Conservation (phyloP, 768 basidiomycete species). For the Suillus occidentalis region DNA sequence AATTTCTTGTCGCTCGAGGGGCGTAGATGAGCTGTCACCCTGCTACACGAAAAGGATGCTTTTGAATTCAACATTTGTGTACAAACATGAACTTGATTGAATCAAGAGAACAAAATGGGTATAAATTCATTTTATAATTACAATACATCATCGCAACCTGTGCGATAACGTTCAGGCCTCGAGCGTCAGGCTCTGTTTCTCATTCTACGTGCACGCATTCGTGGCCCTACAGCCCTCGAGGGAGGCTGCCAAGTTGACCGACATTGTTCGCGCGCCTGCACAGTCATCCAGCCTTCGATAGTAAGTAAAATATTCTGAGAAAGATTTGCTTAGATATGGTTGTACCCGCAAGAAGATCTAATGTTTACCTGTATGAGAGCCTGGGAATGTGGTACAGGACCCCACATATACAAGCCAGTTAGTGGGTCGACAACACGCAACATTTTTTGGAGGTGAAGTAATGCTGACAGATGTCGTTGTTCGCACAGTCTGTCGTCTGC, state of each 20-base stretch:
- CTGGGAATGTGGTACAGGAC: constrained; percentile 14
- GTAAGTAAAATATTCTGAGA: constrained; percentile 27
- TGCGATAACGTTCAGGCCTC: neutral
- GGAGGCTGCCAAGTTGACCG: constrained; percentile 12
- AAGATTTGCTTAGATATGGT: constrained; percentile 3
- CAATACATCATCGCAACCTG: neutral
- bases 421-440: constrained; percentile 14
- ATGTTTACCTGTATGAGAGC: constrained; percentile 21
- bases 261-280: constrained; percentile 22
- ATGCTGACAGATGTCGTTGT: constrained; percentile 15
- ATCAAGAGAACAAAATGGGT: too few species aligned
- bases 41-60: neutral
- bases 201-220: constrained; percentile 15
- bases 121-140: neutral
- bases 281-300: constrained; percentile 28
- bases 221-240: constrained; percentile 25
- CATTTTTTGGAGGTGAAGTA: constrained; percentile 20
- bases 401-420: constrained; percentile 25
- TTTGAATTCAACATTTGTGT: neutral
- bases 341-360: neutral
- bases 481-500: constrained; percentile 35
- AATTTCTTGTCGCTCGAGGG: constrained; percentile 61
- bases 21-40: neutral
- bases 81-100: neutral
- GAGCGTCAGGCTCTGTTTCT: neutral